These are phyloP conservation scores for Tuber microsphaerosporum DNA, from an alignment of 495 filamentous ascomycete genomes.

Conservation along the genomic window DNA sequence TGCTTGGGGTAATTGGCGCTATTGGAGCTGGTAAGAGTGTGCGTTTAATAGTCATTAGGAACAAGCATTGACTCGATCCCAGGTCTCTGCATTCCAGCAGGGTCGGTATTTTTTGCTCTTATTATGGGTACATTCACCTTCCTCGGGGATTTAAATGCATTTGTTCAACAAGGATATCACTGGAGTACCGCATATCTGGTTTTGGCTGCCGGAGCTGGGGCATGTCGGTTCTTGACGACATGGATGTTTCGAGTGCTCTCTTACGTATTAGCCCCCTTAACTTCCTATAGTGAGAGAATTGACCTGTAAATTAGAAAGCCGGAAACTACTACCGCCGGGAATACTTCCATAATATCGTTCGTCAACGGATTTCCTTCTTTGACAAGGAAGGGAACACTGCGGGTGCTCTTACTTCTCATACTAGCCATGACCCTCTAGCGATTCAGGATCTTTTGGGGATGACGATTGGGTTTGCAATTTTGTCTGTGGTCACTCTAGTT, in stretches of 20 bases:
- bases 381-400: slow-evolving; percentile 50
- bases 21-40: slow-evolving; percentile 50
- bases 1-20: slow-evolving; percentile 46
- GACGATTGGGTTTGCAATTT: slow-evolving; percentile 50
- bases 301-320: slow-evolving; percentile 36
- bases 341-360: slow-evolving; percentile 55
- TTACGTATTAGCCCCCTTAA: slow-evolving; percentile 42
- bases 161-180: slow-evolving; percentile 48
- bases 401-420: slow-evolving; percentile 48
- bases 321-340: slow-evolving; percentile 52
- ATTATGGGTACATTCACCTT: slow-evolving; percentile 49
- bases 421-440: slow-evolving; percentile 55
- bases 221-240: slow-evolving; percentile 52
- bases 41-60: neutral
- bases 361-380: slow-evolving; percentile 54
- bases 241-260: slow-evolving; percentile 50
- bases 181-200: slow-evolving; percentile 63
- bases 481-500: slow-evolving; percentile 49
- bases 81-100: slow-evolving; percentile 46
- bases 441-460: slow-evolving; percentile 58
- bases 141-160: slow-evolving; percentile 40
- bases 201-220: slow-evolving; percentile 49
- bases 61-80: slow-evolving; percentile 19
- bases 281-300: neutral
- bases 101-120: slow-evolving; percentile 50